A percentile compares a stretch with the other conserved stretches of the same genome.
Evolutionary conservation across 176 grass and related monocot genomes (phyloP).

Genomic region (Avena eriantha): DNA sequence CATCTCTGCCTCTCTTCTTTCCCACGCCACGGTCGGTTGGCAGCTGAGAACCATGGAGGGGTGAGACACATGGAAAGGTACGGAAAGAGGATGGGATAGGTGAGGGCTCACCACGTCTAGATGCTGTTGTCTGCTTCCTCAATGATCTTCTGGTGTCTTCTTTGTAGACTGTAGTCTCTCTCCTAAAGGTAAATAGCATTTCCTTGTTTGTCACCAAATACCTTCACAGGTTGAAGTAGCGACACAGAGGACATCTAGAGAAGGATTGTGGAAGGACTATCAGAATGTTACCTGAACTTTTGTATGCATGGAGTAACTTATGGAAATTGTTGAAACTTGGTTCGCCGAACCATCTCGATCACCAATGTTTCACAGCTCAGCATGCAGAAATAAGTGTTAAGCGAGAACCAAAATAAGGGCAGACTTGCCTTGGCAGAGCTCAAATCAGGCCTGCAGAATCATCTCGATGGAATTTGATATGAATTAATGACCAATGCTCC

Average conservation of each 20-base stretch:
- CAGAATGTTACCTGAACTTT: slow-evolving; percentile 78
- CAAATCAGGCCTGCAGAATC: neutral
- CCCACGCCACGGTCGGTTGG: neutral
- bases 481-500: neutral
- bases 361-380: neutral
- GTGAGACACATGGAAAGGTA: neutral
- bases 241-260: neutral
- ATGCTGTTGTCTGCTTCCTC: slow-evolving; percentile 62
- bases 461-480: slow-evolving; percentile 8
- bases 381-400: neutral
- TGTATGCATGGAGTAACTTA: slow-evolving; percentile 53
- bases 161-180: slow-evolving; percentile 93
- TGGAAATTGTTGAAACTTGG: no score
- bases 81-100: neutral
- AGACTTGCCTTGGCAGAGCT: slow-evolving; percentile 1
- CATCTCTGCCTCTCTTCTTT: no score
- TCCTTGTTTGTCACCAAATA: slow-evolving; percentile 85
- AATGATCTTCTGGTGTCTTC: slow-evolving; percentile 92
- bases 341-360: no score
- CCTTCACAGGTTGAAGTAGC: slow-evolving; percentile 47
- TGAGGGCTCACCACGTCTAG: no score
- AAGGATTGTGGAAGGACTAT: neutral
- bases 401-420: neutral
- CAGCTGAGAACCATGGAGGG: neutral
- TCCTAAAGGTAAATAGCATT: slow-evolving; percentile 91